Evolutionary conservation across 495 filamentous ascomycete species (phyloP), one percentile per base, ranked within the genome.

Genomic region (Daldinia childiae): DNA sequence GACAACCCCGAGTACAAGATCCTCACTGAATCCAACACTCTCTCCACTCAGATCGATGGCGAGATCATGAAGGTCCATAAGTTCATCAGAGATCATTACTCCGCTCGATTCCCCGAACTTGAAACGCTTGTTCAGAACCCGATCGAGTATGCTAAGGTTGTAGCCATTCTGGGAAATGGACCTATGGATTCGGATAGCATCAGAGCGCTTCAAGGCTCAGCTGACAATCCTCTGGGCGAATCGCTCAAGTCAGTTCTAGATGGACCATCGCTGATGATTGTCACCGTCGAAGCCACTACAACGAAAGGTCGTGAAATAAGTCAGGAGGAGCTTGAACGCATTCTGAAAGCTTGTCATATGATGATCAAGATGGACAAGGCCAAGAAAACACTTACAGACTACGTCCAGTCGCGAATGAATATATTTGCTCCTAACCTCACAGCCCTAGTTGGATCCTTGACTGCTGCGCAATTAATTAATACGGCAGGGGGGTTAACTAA

Each of bases 401-500:
- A 95, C 74, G 95, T 98, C n/a, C 90, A 97, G 81, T 97, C 94
- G 36, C 93, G 95, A 66, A 98, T 99, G 92, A 95, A 89, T 72
- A 86, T 97, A 52, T 98, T 97, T 74, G 95, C 96, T 11, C 95
- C 95, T 8, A 99, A 99, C 72, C 83, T 98, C 38, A 96, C 96
- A n/a, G 89, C 89, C 17, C 87, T 99, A 32, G 91, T 99, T 62
- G 95, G 96, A 48, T 93, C 95, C 2, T 86, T 97, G n/a, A 98
- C 94, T 8, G 95, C 96, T 26, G 96, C 95, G 24, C 95, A 98
- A 81, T 88, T 99, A 27, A 91, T 99, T 68, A 99, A 98, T 79
- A 93, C 92, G 66, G 89, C 92, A 1, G 96, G 95, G 70, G 95
- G 95, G 21, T 81, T 99, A 27, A 91, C 88, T 5, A 93, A 93